A percentile compares a stretch with the other conserved stretches of the same genome.
Conservation (phyloP, 108 stramenopile species). For the Craspedostauros australis region DNA sequence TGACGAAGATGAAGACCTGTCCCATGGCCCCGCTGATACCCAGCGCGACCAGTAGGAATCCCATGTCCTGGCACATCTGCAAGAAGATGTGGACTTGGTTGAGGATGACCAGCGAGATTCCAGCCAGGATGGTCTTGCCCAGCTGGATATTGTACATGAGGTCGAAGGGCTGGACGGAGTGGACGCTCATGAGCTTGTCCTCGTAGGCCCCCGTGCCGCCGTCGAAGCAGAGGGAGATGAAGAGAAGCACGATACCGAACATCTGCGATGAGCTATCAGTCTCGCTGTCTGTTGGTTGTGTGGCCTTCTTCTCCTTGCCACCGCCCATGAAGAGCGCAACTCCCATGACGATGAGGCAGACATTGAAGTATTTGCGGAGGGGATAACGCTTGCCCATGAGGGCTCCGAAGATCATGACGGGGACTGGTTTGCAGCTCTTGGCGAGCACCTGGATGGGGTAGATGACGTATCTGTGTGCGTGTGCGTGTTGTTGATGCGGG, state of each 20-base stretch:
- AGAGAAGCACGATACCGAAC: conserved; percentile 86
- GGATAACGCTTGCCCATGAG: conserved; percentile 94
- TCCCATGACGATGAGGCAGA: conserved; percentile 85
- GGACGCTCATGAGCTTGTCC: conserved; percentile 97
- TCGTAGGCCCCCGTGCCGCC: conserved; percentile 99
- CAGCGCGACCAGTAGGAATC: conserved; percentile 84
- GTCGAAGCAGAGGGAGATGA: conserved; percentile 95
- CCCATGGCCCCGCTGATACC: conserved; percentile 93
- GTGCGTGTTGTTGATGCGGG: not conserved
- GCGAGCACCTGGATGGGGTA: conserved; percentile 97
- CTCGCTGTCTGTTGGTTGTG: conserved; percentile 27
- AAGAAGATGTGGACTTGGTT: conserved; percentile 93
- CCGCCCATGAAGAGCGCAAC: conserved; percentile 98
- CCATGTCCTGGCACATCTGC: conserved; percentile 93
- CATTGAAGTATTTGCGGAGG: conserved; percentile 89
- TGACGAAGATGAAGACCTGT: conserved; percentile 95
- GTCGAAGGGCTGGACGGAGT: conserved; percentile 95
- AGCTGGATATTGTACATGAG: conserved; percentile 99
- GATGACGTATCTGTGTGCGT: conserved; percentile 50
- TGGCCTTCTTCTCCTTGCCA: conserved; percentile 31
- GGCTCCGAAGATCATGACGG: conserved; percentile 97
- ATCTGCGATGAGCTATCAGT: conserved; percentile 55
- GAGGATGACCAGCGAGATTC: conserved; percentile 81
- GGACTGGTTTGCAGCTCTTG: conserved; percentile 97
- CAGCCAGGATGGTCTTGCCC: conserved; percentile 94